Evolutionary conservation across 2,329 filamentous ascomycete species (phyloP), one percentile per base, ranked within the genome.

Genomic region (Chrysosporium keratinophilum): DNA sequence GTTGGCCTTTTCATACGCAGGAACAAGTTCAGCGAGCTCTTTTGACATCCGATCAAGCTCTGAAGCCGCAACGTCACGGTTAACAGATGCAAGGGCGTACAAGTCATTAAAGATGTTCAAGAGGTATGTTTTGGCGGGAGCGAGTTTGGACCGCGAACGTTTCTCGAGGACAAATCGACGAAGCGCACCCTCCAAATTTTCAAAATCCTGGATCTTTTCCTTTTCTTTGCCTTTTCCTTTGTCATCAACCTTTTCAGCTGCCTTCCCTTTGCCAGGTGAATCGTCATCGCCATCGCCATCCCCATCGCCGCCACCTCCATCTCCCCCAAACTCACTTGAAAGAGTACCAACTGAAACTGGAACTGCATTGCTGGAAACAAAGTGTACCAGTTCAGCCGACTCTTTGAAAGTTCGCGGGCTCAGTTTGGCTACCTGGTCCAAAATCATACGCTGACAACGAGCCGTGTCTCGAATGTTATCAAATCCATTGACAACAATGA

Each of bases 401-500:
- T 98, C 93, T 67, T 97, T 97, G 76, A 84, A 86, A 0, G 93
- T 98, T 50, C 85, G 83, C 1, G 91, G 93, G 65, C 91, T 97
- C n/a, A 98, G 77, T 23, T 82, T 82, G 47, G 80, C 77, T 14
- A 98, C 84, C 69, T 97, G 91, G 62, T 96, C 89, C 56, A 98
- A 69, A 48, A 98, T 93, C 81, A 88, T 87, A 65, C 93, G 88
- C 68, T 95, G 81, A 68, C 91, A 97, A 56, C 91, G 79, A 56
- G 88, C 78, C 74, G 96, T 93, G 69, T 97, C 90, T 59, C 85
- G 80, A 63, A 98, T 97, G 57, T 86, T 85, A 70, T 98, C 93
- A 64, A 89, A 98, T 15, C 91, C 90, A 67, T 98, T 98, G 60
- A 98, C 93, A 12, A 98, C 93, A 69, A 98, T 95, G 69, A 98